phyloP scores from a whole-genome alignment of 139 green algal genomes.

The Closterium sp. region DNA sequence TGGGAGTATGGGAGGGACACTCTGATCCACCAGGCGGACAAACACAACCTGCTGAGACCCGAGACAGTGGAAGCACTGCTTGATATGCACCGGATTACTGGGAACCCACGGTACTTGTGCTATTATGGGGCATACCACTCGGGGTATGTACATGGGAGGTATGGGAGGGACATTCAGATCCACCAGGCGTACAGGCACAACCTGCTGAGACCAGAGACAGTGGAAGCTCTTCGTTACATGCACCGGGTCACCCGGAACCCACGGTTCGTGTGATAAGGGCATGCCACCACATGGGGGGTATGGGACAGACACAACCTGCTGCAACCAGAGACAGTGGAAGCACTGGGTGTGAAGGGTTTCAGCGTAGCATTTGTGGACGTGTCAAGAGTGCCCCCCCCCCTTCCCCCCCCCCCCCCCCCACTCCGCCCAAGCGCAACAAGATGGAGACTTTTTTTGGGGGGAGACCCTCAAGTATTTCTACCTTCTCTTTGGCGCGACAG shows the following conservation, averaged over 20 bases:
- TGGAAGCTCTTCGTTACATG: conserved; percentile 72
- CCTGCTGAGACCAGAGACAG: conserved; percentile 70
- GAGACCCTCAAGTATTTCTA: conserved; percentile 83
- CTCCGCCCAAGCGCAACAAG: conserved; percentile 60
- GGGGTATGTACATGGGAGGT: not conserved
- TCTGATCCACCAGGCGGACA: conserved; percentile 49
- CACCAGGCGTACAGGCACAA: conserved; percentile 52
- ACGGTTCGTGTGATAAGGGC: not conserved
- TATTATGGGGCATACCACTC: too few species aligned
- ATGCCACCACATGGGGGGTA: not conserved
- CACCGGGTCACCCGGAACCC: conserved; percentile 65
- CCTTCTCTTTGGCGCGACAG: conserved; percentile 62
- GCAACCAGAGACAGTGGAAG: not conserved
- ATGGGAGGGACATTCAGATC: conserved; percentile 51
- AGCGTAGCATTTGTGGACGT: not conserved
- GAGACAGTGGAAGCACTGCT: conserved; percentile 74
- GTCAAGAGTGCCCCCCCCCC: not conserved
- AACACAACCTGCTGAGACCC: conserved; percentile 68
- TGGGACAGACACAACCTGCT: too few species aligned
- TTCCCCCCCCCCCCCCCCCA: not conserved
- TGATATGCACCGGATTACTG: conserved; percentile 67
- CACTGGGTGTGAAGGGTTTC: not conserved
- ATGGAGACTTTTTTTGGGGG: conserved; percentile 74
- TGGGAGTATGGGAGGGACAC: too few species aligned
- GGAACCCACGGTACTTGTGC: conserved; percentile 36